phyloP scores from a whole-genome alignment of 1,139 yeast species.

The Blastobotrys proliferans region DNA sequence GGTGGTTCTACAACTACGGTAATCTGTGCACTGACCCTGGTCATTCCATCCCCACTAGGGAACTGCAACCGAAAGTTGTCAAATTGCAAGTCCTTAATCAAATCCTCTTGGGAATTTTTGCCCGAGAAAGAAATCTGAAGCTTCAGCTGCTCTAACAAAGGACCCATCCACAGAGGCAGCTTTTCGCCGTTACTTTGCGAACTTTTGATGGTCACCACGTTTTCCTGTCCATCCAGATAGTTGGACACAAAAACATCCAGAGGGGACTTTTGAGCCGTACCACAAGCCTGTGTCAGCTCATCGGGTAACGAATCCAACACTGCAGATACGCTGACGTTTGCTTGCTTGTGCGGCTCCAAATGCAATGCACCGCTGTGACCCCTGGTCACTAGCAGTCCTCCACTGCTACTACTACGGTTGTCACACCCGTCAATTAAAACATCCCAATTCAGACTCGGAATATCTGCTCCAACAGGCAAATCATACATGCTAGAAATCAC shows the following conservation, averaged over 20 bases:
- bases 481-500: slow-evolving; percentile 16
- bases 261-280: slow-evolving; percentile 21
- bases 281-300: slow-evolving; percentile 21
- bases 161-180: slow-evolving; percentile 22
- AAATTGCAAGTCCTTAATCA: slow-evolving; percentile 24
- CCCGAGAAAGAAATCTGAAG: slow-evolving; percentile 20
- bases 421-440: slow-evolving; percentile 26
- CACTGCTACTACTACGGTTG: slow-evolving; percentile 10
- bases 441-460: slow-evolving; percentile 26
- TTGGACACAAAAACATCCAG: slow-evolving; percentile 23
- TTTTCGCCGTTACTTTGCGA: slow-evolving; percentile 15
- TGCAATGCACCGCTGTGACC: slow-evolving; percentile 21
- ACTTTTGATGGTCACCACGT: slow-evolving; percentile 19
- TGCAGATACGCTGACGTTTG: slow-evolving; percentile 20
- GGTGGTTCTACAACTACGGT: slow-evolving; percentile 25
- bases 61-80: slow-evolving; percentile 21
- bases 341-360: slow-evolving; percentile 18
- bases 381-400: slow-evolving; percentile 18
- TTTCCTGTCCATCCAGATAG: slow-evolving; percentile 23
- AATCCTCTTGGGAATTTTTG: slow-evolving; percentile 20
- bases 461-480: slow-evolving; percentile 18
- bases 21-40: slow-evolving; percentile 26
- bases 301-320: slow-evolving; percentile 18
- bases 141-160: slow-evolving; percentile 16
- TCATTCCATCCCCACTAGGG: slow-evolving; percentile 20